phyloP scores from a whole-genome alignment of 164 flowering plant genomes.

The Buxus sempervirens region DNA sequence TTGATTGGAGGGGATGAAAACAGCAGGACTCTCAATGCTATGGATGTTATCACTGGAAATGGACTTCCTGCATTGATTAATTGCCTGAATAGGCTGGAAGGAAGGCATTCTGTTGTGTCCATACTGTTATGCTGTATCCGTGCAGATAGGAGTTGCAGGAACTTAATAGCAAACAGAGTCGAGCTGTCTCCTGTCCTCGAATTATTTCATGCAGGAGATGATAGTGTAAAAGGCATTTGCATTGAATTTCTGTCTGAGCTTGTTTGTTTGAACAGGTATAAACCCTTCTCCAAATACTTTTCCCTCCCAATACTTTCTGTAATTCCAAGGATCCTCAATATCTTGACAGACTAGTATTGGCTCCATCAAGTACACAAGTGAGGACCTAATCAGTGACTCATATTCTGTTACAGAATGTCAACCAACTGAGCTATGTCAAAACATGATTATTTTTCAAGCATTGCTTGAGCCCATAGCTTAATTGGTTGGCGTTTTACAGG shows the following conservation, averaged over 20 bases:
- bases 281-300: not conserved
- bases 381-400: not conserved
- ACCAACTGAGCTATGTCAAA: not conserved
- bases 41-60: conserved; percentile 41
- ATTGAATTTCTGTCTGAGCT: conserved; percentile 57
- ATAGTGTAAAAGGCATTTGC: conserved; percentile 47
- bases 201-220: conserved; percentile 62
- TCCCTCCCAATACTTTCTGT: not conserved
- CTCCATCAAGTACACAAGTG: not conserved
- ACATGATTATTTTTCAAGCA: not conserved
- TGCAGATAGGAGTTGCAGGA: conserved; percentile 52
- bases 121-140: conserved; percentile 58
- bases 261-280: conserved; percentile 57
- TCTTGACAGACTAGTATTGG: not conserved
- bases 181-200: conserved; percentile 61
- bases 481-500: not conserved
- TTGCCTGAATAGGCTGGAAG: conserved; percentile 45
- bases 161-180: conserved; percentile 47
- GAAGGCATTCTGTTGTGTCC: conserved; percentile 42
- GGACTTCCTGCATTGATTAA: conserved; percentile 53
- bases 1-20: conserved; percentile 60
- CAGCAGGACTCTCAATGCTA: conserved; percentile 43
- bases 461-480: not conserved
- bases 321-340: not conserved
- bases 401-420: not conserved